Evolutionary conservation across 2,329 filamentous ascomycete genomes (phyloP).

Genomic region (Epichloe aotearoae): DNA sequence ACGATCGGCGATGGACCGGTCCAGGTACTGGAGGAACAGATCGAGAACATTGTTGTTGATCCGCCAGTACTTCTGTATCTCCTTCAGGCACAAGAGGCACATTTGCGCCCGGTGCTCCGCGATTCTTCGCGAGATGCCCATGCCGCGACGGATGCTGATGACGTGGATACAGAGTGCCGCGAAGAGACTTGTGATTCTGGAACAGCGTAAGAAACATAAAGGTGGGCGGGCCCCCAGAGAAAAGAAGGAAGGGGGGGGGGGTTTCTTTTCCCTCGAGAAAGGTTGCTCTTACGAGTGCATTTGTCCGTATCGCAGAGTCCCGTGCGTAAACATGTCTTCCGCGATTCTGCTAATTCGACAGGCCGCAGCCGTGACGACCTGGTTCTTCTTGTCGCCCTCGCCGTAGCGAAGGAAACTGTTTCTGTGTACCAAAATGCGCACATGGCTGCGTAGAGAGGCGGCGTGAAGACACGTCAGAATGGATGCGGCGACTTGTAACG

Average conservation of each 20-base stretch:
- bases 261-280: neutral
- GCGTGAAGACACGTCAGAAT: neutral
- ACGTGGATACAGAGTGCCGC: constrained; percentile 25
- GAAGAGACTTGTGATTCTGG: constrained; percentile 23
- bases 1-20: constrained; percentile 23
- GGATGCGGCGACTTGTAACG: neutral
- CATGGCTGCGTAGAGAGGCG: constrained; percentile 12
- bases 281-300: constrained; percentile 21
- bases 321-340: constrained; percentile 24
- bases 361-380: constrained; percentile 19
- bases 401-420: constrained; percentile 19
- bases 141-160: constrained; percentile 21
- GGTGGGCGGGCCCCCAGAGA: no score
- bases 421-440: constrained; percentile 23
- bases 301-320: constrained; percentile 22
- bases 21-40: constrained; percentile 24
- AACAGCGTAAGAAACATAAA: neutral
- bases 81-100: constrained; percentile 24
- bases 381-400: constrained; percentile 15
- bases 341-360: constrained; percentile 24
- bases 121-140: constrained; percentile 19
- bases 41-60: constrained; percentile 27
- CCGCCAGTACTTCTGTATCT: constrained; percentile 26
- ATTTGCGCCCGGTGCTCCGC: constrained; percentile 25
- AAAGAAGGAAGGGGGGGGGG: no score